These are phyloP conservation scores for Mortierella sp. DNA, from an alignment of 371 early-diverging fungal genomes.

Conservation along the genomic window DNA sequence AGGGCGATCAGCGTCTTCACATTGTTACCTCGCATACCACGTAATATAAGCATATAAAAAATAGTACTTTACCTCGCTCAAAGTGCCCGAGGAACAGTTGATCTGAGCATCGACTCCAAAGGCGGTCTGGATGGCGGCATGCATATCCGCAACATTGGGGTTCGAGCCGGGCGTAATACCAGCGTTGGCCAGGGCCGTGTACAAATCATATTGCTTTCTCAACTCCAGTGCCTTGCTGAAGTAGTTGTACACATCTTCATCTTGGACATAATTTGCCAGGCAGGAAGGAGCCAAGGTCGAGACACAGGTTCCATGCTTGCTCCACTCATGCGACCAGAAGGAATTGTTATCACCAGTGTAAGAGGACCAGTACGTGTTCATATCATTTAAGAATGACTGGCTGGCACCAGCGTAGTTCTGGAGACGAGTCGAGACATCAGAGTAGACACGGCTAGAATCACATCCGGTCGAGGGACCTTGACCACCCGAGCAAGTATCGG, in stretches of 20 bases:
- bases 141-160: constrained; percentile 62
- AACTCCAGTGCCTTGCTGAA: constrained; percentile 64
- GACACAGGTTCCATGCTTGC: constrained; percentile 86
- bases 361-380: constrained; percentile 83
- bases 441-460: constrained; percentile 67
- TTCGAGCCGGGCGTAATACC: constrained; percentile 76
- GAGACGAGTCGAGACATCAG: constrained; percentile 39
- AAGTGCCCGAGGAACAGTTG: constrained; percentile 53
- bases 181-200: constrained; percentile 61
- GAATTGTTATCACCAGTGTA: constrained; percentile 65
- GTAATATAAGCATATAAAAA: too few species aligned
- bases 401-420: constrained; percentile 25
- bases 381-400: constrained; percentile 58
- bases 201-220: constrained; percentile 69
- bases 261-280: constrained; percentile 49
- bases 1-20: too few species aligned
- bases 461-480: constrained; percentile 73
- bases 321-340: constrained; percentile 78
- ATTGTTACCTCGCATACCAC: too few species aligned
- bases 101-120: constrained; percentile 62
- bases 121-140: constrained; percentile 60
- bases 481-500: constrained; percentile 76
- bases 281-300: constrained; percentile 74
- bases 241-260: constrained; percentile 70
- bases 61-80: constrained; percentile 40